Conservation (phyloP, 2,329 filamentous ascomycete species). For the Coniochaeta sp. region DNA sequence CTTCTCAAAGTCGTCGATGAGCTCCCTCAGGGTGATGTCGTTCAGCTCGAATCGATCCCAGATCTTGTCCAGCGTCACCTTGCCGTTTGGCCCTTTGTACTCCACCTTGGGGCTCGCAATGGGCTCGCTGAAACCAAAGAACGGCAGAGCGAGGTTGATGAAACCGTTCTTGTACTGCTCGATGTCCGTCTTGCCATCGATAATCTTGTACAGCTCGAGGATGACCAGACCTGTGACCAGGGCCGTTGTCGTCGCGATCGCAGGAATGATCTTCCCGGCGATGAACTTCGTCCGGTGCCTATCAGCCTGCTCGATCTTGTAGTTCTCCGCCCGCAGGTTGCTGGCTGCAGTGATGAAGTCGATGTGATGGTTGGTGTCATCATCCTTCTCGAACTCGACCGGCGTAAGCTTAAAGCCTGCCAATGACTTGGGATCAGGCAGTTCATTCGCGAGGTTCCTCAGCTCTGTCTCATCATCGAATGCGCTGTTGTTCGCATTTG, state of each 20-base stretch:
- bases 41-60: constrained; percentile 95
- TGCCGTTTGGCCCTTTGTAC: constrained; percentile 72
- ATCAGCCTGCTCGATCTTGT: constrained; percentile 89
- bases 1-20: constrained; percentile 73
- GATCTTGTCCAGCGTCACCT: constrained; percentile 85
- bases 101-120: constrained; percentile 89
- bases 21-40: constrained; percentile 76
- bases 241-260: constrained; percentile 94
- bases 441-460: constrained; percentile 58
- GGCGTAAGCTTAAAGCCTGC: constrained; percentile 83
- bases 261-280: constrained; percentile 97
- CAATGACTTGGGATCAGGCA: constrained; percentile 73
- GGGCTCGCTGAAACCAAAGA: constrained; percentile 97
- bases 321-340: constrained; percentile 94
- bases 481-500: constrained; percentile 57
- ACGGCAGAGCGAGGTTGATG: constrained; percentile 89
- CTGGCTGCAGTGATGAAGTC: constrained; percentile 98
- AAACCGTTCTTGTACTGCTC: constrained; percentile 99
- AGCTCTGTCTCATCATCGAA: constrained; percentile 73
- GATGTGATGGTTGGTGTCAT: constrained; percentile 96
- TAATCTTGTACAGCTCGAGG: constrained; percentile 90
- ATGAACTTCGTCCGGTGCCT: constrained; percentile 99
- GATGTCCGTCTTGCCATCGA: constrained; percentile 92
- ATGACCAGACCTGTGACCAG: constrained; percentile 90
- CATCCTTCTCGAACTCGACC: constrained; percentile 96